Evolutionary conservation across 2,329 filamentous ascomycete genomes (phyloP).

Genomic region (Exophiala spinifera): DNA sequence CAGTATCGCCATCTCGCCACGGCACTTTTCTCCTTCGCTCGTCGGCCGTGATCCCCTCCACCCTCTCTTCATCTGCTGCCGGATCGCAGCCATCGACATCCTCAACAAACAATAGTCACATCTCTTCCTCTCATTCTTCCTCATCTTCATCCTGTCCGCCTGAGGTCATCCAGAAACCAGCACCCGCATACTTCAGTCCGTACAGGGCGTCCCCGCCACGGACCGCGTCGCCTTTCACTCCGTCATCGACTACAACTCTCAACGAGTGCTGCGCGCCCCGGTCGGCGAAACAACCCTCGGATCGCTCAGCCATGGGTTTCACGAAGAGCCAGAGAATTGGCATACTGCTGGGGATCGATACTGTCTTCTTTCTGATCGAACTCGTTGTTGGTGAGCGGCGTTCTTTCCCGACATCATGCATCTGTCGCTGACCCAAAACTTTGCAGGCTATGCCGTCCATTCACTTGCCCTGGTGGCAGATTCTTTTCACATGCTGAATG

Average conservation of each 20-base stretch:
- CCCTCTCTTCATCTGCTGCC: neutral
- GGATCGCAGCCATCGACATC: neutral
- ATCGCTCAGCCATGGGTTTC: conserved; percentile 45
- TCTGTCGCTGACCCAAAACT: neutral
- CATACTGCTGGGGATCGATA: conserved; percentile 88
- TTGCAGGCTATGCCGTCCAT: conserved; percentile 71
- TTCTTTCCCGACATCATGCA: neutral
- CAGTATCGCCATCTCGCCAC: no score
- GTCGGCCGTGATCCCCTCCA: neutral
- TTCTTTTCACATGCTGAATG: conserved; percentile 99
- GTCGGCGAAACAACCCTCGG: neutral
- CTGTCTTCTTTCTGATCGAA: conserved; percentile 86
- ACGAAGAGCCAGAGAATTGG: conserved; percentile 90
- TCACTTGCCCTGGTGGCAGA: conserved; percentile 93
- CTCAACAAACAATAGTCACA: neutral
- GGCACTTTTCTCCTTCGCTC: neutral
- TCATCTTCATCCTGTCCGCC: conserved; percentile 3
- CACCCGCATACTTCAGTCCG: conserved; percentile 17
- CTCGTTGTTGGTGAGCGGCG: conserved; percentile 62
- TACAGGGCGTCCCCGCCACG: conserved; percentile 3
- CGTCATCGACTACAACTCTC: conserved; percentile 19
- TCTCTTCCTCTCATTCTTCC: conserved; percentile 7
- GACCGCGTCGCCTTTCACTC: neutral
- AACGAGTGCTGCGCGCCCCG: conserved; percentile 28
- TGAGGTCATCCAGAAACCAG: conserved; percentile 14